Conservation (phyloP, 495 filamentous ascomycete species). For the Penicillium canariense region DNA sequence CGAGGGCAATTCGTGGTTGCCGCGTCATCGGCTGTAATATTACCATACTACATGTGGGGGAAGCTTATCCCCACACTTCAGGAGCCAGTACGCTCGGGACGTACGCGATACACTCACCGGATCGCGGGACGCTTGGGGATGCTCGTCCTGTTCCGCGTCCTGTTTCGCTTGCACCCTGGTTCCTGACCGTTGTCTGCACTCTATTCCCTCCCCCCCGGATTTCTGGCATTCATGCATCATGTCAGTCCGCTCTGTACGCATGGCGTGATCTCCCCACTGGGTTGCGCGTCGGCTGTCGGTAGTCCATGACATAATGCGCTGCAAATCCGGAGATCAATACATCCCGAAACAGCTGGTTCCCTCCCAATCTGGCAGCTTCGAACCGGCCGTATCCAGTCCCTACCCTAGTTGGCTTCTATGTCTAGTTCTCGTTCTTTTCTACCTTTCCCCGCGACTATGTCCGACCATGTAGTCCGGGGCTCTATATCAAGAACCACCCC, state of each 20-base stretch:
- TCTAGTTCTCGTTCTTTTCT: background rate
- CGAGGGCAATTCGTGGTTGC: background rate
- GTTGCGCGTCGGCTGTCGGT: conserved; percentile 22
- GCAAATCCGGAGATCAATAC: conserved; percentile 18
- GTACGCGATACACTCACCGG: background rate
- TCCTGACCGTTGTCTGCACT: background rate
- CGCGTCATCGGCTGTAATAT: conserved; percentile 10
- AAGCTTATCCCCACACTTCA: background rate
- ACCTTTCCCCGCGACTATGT: conserved; percentile 10
- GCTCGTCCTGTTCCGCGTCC: background rate
- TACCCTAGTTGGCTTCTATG: background rate
- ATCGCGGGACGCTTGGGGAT: background rate
- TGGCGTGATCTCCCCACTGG: conserved; percentile 18
- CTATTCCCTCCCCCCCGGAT: background rate
- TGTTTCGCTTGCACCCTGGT: background rate
- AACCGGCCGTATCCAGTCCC: background rate
- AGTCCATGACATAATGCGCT: conserved; percentile 24
- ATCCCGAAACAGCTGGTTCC: conserved; percentile 8
- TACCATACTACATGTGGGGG: conserved; percentile 23
- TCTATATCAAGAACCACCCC: conserved; percentile 15
- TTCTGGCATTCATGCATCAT: background rate
- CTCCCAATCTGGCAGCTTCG: background rate
- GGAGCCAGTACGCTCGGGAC: background rate
- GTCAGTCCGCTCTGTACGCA: background rate
- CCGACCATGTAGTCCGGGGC: conserved; percentile 6